Evolutionary conservation across 192 early-diverging fungal species (phyloP), one percentile per base, ranked within the genome.

Genomic region (Spizellomyces sp.): DNA sequence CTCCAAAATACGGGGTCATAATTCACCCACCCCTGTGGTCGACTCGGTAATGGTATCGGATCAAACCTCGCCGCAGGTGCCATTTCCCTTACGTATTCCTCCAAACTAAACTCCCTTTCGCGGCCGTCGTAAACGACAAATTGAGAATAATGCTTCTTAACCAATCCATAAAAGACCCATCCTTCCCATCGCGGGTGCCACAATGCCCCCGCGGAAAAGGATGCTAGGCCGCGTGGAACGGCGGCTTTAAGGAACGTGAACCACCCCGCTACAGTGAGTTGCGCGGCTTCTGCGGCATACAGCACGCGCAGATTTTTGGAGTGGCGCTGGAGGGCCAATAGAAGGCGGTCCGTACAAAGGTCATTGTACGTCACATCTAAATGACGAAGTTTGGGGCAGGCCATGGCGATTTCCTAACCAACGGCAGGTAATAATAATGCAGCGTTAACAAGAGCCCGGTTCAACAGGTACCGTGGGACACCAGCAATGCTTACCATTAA

Each of bases 281-380:
- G 17, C 15, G n/a, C n/a, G n/a, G 60, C 60, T 42, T 62, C 60
- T 6, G 60, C 60, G 0, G 60, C 60, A 42, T 62, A 62, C 5
- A 62, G 36, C 3, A 36, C 9, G 6, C 36, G 60, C 5, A 62
- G 17, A 15, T 62, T 19, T 36, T 19, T 19, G 21, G 15, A 4
- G 15, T 62, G 17, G 19, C 15, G 19, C 15, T 17, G 19, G 36
- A 62, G 60, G 17, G 41, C 17, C 15, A 6, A 3, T 4, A 62
- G 60, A 19, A 62, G 41, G 6, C 41, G 19, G 36, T 62, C 60
- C 60, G 60, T 62, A 15, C 17, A 17, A 10, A 27, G 60, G 36
- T 62, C 60, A 36, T 62, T 62, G 60, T 62, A 62, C 21, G 60
- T 62, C 6, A 62, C 41, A 42, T 62, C 60, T 22, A 62, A 10